Evolutionary conservation across 2,329 filamentous ascomycete species (phyloP), one percentile per base, ranked within the genome.

Genomic region (Fusarium gaditjirri): DNA sequence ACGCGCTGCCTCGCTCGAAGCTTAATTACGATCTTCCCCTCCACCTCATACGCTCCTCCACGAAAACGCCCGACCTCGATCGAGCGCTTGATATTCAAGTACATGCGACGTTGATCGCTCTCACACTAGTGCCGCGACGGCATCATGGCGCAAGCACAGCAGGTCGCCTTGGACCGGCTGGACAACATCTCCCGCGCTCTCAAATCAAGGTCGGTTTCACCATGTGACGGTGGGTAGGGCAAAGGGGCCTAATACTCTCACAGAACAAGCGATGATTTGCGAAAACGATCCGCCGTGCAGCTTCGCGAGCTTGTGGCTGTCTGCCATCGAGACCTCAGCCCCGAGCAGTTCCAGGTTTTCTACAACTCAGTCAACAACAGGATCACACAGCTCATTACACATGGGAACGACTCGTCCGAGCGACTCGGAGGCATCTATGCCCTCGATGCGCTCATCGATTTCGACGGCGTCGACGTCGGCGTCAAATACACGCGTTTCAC

Each of bases 401-500:
- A 95, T 80, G 93, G 94, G 71, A 92, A 89, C 83, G 95, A 97
- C 80, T 92, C 94, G 9, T 91, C 92, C 76, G 96, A 99, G 80
- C 92, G 94, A 65, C 90, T 98, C 62, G 96, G 95, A 70, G 97
- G 96, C 57, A 92, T 99, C 70, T 92, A 96, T 77, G 95, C 95
- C 66, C 89, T 99, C 68, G 95, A 97, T 81, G 92, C 92, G 63
- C 90, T 99, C 60, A 95, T 98, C 81, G 95, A 98, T 81, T 98
- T 98, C 80, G 95, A 98, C 77, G 95, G 95, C 65, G 94, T 98
- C 76, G 97, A 99, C 83, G 90, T 93, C 29, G 94, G 94, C 39
- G 91, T 94, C 77, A 98, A 98, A 83, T 97, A 96, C 65, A 97
- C 95, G 35, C 91, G 96, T 61, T 99, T 98, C 79, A 94, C 94